phyloP scores from a whole-genome alignment of 192 early-diverging fungal genomes.

The Backusella sp. region DNA sequence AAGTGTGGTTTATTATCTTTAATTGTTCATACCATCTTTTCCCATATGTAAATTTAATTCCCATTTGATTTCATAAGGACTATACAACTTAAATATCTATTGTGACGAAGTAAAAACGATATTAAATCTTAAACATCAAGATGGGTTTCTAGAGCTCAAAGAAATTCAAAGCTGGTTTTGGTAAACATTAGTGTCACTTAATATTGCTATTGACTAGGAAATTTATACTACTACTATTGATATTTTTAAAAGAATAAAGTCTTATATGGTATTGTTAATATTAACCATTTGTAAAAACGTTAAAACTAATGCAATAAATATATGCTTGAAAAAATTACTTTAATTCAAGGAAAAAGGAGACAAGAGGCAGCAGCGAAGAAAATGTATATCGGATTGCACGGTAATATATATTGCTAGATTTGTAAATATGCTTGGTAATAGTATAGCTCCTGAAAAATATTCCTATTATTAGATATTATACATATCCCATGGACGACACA shows the following conservation, averaged over 20 bases:
- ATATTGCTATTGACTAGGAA: background rate
- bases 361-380: background rate
- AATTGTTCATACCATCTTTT: background rate
- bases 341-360: background rate
- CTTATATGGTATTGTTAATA: background rate
- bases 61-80: background rate
- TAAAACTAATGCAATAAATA: too few relatives aligned
- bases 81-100: background rate
- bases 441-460: background rate
- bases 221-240: background rate
- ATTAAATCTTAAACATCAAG: background rate
- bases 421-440: background rate
- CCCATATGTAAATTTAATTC: background rate
- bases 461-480: background rate
- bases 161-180: background rate
- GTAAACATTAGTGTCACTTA: background rate
- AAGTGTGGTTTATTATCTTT: background rate
- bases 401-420: background rate
- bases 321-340: too few relatives aligned
- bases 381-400: background rate
- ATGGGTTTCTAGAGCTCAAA: background rate
- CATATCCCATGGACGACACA: background rate
- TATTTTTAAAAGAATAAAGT: background rate
- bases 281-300: too few relatives aligned
- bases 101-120: background rate